Percentiles rank a stretch among this genome's conserved stretches.
These are phyloP conservation scores for Basipetospora chlamydospora DNA, from an alignment of 2,329 filamentous ascomycete genomes.

Conservation along the genomic window DNA sequence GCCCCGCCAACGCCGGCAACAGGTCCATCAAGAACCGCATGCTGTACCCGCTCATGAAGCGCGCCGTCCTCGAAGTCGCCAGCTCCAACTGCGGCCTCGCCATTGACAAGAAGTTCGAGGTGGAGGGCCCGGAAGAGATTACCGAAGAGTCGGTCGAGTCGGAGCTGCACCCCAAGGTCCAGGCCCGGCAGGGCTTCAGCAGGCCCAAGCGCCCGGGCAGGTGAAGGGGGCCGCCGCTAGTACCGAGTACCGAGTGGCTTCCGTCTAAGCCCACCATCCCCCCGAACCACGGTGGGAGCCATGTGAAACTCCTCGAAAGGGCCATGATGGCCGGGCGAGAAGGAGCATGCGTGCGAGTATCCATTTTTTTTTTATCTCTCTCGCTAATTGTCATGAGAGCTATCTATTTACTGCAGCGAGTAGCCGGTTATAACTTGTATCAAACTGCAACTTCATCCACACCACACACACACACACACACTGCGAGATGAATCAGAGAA, in stretches of 20 bases:
- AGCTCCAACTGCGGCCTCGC: constrained; percentile 49
- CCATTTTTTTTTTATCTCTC: too few species aligned
- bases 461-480: too few species aligned
- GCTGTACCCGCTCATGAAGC: constrained; percentile 64
- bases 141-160: constrained; percentile 49
- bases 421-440: too few species aligned
- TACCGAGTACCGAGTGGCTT: not conserved
- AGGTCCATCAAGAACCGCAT: constrained; percentile 71
- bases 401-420: too few species aligned
- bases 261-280: not conserved
- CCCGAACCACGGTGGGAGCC: too few species aligned
- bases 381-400: too few species aligned
- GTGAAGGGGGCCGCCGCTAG: constrained; percentile 15
- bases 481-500: too few species aligned
- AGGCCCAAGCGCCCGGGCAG: constrained; percentile 68
- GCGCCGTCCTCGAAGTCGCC: constrained; percentile 51
- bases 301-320: too few species aligned
- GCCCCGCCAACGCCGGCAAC: constrained; percentile 47
- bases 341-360: too few species aligned
- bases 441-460: too few species aligned
- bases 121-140: constrained; percentile 54
- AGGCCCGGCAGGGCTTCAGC: constrained; percentile 54
- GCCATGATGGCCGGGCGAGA: too few species aligned
- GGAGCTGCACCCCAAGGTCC: constrained; percentile 54
- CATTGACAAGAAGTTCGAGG: constrained; percentile 57